A percentile compares a stretch with the other conserved stretches of the same genome.
Conservation (phyloP, 2,329 filamentous ascomycete species). For the Xylaria sp. region DNA sequence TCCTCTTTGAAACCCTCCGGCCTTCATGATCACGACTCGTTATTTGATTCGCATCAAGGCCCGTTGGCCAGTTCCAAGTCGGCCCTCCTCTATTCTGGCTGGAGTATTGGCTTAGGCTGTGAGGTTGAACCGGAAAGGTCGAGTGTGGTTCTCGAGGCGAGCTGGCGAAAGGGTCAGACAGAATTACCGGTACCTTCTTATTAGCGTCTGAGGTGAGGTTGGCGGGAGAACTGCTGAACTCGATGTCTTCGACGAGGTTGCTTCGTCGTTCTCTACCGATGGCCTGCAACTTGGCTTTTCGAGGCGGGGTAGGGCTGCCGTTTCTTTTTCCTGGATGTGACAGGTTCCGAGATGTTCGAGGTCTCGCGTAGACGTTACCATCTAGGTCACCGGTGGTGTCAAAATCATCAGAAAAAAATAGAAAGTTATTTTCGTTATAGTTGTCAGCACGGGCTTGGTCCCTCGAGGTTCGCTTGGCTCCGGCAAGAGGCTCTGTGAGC, state of each 20-base stretch:
- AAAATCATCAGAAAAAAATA: constrained; percentile 50
- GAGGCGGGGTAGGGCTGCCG: constrained; percentile 5
- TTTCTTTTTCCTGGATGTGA: constrained; percentile 7
- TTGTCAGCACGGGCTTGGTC: constrained; percentile 12
- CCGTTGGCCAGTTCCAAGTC: not conserved
- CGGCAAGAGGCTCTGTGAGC: not conserved
- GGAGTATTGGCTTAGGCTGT: constrained; percentile 31
- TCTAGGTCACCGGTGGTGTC: constrained; percentile 49
- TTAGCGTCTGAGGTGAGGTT: not conserved
- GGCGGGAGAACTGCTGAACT: constrained; percentile 39
- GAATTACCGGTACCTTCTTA: constrained; percentile 12
- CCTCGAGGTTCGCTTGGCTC: constrained; percentile 28
- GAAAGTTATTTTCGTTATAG: constrained; percentile 35
- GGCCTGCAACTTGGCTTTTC: constrained; percentile 28
- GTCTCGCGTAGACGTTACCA: constrained; percentile 35
- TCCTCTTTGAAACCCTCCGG: constrained; percentile 24
- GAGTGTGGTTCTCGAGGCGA: constrained; percentile 20
- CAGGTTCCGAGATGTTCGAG: constrained; percentile 22
- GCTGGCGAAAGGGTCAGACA: constrained; percentile 36
- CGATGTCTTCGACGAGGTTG: constrained; percentile 37
- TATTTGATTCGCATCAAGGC: constrained; percentile 3
- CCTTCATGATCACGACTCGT: constrained; percentile 1
- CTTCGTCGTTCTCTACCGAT: constrained; percentile 30
- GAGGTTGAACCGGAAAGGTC: constrained; percentile 24
- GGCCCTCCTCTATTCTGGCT: not conserved